Conservation (phyloP, 75 land plant genomes). For the Azolla pinnata region DNA sequence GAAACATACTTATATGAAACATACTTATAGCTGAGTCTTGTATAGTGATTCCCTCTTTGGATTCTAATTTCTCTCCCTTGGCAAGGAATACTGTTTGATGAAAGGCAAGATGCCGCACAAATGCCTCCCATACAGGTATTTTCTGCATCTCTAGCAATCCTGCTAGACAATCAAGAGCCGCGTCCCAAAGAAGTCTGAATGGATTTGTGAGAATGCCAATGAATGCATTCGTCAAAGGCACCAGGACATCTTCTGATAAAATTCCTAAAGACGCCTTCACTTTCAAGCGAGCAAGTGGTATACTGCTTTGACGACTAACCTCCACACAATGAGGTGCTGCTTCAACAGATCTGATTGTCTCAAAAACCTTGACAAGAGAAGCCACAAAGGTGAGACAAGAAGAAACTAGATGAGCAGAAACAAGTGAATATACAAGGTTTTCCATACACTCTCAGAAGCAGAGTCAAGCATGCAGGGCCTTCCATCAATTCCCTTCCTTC, state of each 20-base stretch:
- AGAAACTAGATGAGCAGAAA: not conserved
- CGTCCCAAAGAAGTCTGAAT: constrained; percentile 49
- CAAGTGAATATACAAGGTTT: too few species aligned
- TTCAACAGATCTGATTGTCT: constrained; percentile 53
- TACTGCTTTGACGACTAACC: constrained; percentile 37
- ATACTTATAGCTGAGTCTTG: too few species aligned
- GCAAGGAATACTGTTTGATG: constrained; percentile 22
- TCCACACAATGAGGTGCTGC: constrained; percentile 40
- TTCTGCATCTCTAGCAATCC: constrained; percentile 28
- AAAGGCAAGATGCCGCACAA: constrained; percentile 28
- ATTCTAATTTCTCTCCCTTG: constrained; percentile 5
- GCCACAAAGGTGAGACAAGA: not conserved
- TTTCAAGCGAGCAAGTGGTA: constrained; percentile 49
- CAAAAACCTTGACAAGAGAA: constrained; percentile 36
- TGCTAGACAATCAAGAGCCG: constrained; percentile 56
- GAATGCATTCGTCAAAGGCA: constrained; percentile 42
- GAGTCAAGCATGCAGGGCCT: not conserved
- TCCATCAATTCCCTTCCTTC: constrained; percentile 7
- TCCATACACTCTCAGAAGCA: not conserved
- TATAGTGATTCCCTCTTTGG: too few species aligned
- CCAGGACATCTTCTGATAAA: constrained; percentile 33
- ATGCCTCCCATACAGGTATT: constrained; percentile 36
- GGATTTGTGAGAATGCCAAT: constrained; percentile 71
- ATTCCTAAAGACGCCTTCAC: constrained; percentile 36
- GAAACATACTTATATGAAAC: too few species aligned